phyloP scores from a whole-genome alignment of 257 asterid genomes.

The Gardenia jasminoides region DNA sequence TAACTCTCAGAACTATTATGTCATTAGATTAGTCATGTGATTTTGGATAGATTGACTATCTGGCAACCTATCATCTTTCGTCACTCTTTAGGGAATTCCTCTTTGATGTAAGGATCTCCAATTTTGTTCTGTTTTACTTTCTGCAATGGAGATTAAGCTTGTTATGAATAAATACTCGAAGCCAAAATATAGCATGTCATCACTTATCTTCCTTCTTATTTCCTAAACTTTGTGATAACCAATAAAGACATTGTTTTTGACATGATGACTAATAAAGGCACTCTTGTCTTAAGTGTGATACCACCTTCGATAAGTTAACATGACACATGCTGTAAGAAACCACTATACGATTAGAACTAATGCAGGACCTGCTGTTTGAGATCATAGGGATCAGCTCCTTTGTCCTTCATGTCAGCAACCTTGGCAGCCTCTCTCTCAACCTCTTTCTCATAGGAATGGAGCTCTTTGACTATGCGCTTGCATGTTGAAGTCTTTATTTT shows the following conservation, averaged over 20 bases:
- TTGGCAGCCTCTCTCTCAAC: constrained; percentile 79
- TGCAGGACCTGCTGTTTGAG: constrained; percentile 80
- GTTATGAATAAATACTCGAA: neutral
- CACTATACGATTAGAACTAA: neutral
- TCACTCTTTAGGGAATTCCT: neutral
- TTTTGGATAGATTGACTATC: neutral
- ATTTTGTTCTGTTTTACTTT: neutral
- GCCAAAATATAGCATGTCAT: neutral
- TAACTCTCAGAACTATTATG: neutral
- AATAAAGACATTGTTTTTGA: neutral
- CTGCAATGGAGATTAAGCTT: neutral
- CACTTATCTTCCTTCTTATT: neutral
- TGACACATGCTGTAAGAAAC: neutral
- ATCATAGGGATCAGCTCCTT: constrained; percentile 79
- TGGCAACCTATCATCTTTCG: neutral
- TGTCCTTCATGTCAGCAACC: constrained; percentile 81
- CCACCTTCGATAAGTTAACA: neutral
- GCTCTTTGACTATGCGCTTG: constrained; percentile 77
- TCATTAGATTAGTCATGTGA: neutral
- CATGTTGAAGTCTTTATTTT: constrained; percentile 88
- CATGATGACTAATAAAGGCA: neutral
- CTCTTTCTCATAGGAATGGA: constrained; percentile 82
- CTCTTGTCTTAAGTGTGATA: neutral
- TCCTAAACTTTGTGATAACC: neutral
- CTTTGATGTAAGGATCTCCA: neutral